Percentiles rank a stretch among this genome's conserved stretches.
Conservation (phyloP, 345 rosid genomes). For the Lepidium africanum region DNA sequence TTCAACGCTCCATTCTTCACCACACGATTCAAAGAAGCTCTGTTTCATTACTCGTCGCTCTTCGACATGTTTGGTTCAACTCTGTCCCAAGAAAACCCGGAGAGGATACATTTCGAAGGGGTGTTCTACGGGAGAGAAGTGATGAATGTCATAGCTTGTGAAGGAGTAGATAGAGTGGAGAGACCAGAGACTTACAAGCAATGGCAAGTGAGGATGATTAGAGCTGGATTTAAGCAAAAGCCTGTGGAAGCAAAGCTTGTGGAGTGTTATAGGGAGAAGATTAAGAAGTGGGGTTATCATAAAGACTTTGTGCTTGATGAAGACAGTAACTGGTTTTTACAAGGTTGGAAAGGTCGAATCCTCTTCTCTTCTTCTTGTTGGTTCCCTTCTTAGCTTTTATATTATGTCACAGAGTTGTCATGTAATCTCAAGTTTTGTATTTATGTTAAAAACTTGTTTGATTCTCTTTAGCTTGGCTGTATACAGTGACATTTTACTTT, state of each 20-base stretch:
- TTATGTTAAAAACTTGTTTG: constrained; percentile 5
- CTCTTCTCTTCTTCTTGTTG: constrained; percentile 56
- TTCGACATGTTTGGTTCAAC: constrained; percentile 61
- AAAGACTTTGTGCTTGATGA: constrained; percentile 60
- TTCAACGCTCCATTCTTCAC: constrained; percentile 72
- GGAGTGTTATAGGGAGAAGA: constrained; percentile 24
- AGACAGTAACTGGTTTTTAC: constrained; percentile 66
- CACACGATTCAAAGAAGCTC: constrained; percentile 69
- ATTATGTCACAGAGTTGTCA: background rate
- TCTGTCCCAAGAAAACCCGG: constrained; percentile 35
- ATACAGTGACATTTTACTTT: background rate
- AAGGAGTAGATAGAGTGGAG: constrained; percentile 64
- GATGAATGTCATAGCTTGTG: constrained; percentile 70
- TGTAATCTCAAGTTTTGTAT: background rate
- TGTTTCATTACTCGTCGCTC: constrained; percentile 58
- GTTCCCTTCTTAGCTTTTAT: constrained; percentile 38
- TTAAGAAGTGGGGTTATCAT: constrained; percentile 47
- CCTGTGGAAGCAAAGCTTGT: constrained; percentile 42
- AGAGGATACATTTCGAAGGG: constrained; percentile 49
- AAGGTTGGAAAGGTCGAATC: constrained; percentile 91
- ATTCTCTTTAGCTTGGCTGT: background rate
- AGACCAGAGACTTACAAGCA: constrained; percentile 85
- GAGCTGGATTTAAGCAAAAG: constrained; percentile 63
- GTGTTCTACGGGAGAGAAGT: constrained; percentile 60
- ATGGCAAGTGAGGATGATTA: constrained; percentile 53